These are phyloP conservation scores for Blepharisma stoltei DNA, from an alignment of 73 alveolate species.

Conservation along the genomic window DNA sequence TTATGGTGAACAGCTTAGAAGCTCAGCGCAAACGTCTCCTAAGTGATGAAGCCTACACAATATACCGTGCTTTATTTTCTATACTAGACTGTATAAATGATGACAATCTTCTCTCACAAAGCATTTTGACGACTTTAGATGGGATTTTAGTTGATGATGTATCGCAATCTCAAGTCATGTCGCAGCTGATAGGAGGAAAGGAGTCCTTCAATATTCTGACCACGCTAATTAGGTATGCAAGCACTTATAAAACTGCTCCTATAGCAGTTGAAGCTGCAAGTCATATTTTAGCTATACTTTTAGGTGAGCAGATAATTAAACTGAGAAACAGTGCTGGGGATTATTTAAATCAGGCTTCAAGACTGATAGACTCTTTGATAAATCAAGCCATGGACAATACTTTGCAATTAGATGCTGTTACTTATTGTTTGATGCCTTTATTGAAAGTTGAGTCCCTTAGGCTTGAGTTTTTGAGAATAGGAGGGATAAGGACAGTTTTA, in stretches of 20 bases:
- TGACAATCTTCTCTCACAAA: background rate
- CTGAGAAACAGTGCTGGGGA: background rate
- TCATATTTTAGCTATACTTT: background rate
- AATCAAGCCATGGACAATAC: background rate
- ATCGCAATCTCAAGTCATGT: background rate
- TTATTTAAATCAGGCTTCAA: background rate
- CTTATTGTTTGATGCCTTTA: constrained; percentile 25
- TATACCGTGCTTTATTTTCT: background rate
- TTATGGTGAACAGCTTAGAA: constrained; percentile 11
- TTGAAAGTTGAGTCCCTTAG: background rate
- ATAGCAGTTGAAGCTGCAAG: constrained; percentile 24
- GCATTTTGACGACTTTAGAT: constrained; percentile 16
- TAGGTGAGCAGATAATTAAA: constrained; percentile 14
- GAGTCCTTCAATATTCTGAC: background rate
- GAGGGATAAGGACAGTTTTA: constrained; percentile 3
- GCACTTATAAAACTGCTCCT: background rate
- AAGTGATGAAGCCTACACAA: background rate
- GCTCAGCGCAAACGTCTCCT: constrained; percentile 6
- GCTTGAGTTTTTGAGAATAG: background rate
- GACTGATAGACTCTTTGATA: constrained; percentile 16
- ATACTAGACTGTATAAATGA: background rate
- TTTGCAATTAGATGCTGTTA: background rate
- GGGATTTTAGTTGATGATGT: background rate
- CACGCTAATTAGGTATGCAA: background rate
- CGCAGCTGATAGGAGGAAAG: background rate